Evolutionary conservation across 2,329 filamentous ascomycete genomes (phyloP), one percentile per base, ranked within the genome.

Genomic region (Pseudogymnoascus sp.): DNA sequence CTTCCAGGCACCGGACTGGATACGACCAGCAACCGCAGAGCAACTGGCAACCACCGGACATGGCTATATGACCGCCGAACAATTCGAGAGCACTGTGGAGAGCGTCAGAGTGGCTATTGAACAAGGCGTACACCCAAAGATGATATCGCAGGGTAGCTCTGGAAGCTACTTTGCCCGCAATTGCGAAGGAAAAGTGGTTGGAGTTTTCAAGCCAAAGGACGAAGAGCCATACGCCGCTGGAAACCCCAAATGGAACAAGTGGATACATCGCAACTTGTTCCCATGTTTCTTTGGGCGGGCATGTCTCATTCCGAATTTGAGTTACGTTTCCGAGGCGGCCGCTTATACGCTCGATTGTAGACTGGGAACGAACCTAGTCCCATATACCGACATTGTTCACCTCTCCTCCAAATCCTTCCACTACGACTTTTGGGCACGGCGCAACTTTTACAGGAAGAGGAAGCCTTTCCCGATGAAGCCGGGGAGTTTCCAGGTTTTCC

Each of bases 191-290:
- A 97, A 96, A 77, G 90, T 97, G 14, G 91, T 99, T 3, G 94
- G 92, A 36, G 94, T 99, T 4, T 99, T 99, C 77, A 99, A 99
- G 74, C 94, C 94, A 41, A 99, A 99, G 76, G 94, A 99, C 68
- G 94, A 99, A 76, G 95, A 99, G 74, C 94, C 94, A 0, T 99
- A 97, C 71, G 94, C 94, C 1, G 94, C 90, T 33, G 89, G 91
- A 67, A 99, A 99, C 71, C 94, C 94, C 5, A 99, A 99, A 74
- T 97, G 93, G 93, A 97, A 95, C 68, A 99, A 99, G 76, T 99
- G 94, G 94, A 92, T 99, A 77, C 94, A 99, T 74, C 83, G 94
- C 65, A 99, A 99, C 73, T 73, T 99, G 66, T 97, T 99, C 68
- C 94, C 94, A 7, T 99, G 95, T 76, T 97, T 90, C 75, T 99